These are phyloP conservation scores for Maudiozyma bulderi DNA, from an alignment of 805 yeast genomes.

Conservation along the genomic window DNA sequence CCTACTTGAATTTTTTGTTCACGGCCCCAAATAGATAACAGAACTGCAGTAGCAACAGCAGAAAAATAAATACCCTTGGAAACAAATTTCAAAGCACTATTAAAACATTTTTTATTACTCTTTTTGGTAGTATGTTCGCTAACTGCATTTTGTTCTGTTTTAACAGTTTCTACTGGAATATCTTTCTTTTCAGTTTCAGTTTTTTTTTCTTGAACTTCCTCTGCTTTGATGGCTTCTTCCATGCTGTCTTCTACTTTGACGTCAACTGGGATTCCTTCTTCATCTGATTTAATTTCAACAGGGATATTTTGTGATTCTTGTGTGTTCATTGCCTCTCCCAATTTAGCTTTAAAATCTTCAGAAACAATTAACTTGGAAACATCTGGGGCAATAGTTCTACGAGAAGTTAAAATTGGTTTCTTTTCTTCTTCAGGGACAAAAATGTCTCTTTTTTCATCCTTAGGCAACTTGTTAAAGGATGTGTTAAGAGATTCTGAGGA, in stretches of 20 bases:
- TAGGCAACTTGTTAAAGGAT: neutral
- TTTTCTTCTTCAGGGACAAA: neutral
- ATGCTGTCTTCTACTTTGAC: neutral
- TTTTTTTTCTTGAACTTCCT: neutral
- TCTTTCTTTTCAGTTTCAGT: neutral
- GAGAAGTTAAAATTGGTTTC: slow-evolving; percentile 2
- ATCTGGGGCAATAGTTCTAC: slow-evolving; percentile 22
- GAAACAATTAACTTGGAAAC: slow-evolving; percentile 24
- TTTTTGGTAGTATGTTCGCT: neutral
- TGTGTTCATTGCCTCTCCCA: slow-evolving; percentile 6
- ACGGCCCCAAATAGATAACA: slow-evolving; percentile 47
- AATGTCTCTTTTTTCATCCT: neutral
- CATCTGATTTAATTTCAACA: neutral
- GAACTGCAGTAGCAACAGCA: slow-evolving; percentile 23
- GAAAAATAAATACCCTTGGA: neutral
- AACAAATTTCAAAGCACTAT: neutral
- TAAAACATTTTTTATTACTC: neutral
- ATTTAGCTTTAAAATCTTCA: slow-evolving; percentile 28
- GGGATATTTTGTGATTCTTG: neutral
- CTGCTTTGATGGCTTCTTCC: neutral
- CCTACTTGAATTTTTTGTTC: slow-evolving; percentile 56
- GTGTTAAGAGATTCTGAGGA: slow-evolving; percentile 11
- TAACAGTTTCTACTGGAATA: neutral
- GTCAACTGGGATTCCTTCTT: neutral
- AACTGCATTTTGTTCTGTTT: neutral